phyloP scores from a whole-genome alignment of 2,329 filamentous ascomycete genomes.

The Thelonectria rubi region DNA sequence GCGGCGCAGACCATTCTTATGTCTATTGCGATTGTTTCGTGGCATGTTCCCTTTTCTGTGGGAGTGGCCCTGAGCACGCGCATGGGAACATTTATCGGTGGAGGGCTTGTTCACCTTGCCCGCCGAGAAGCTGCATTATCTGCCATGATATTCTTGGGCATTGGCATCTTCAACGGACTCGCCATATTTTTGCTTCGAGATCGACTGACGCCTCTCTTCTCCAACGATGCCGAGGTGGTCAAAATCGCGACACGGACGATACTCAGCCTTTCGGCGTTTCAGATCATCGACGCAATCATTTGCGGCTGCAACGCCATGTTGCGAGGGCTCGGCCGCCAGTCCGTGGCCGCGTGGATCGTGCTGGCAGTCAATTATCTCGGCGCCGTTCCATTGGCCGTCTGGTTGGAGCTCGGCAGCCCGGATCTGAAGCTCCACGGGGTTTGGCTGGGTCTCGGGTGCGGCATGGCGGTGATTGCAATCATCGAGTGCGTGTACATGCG shows the following conservation, averaged over 20 bases:
- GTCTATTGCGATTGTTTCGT: constrained; percentile 52
- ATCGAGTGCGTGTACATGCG: constrained; percentile 39
- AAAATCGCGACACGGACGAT: constrained; percentile 13
- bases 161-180: constrained; percentile 48
- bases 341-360: constrained; percentile 49
- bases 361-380: constrained; percentile 49
- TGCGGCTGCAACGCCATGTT: constrained; percentile 50
- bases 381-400: constrained; percentile 51
- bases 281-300: constrained; percentile 27
- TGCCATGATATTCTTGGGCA: constrained; percentile 43
- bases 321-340: constrained; percentile 51
- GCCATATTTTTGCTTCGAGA: constrained; percentile 26
- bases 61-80: constrained; percentile 55
- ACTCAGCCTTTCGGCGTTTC: constrained; percentile 16
- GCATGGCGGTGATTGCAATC: constrained; percentile 38
- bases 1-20: constrained; percentile 54
- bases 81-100: constrained; percentile 54
- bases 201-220: constrained; percentile 15
- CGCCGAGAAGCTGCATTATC: constrained; percentile 47
- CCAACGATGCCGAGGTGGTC: constrained; percentile 11
- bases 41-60: constrained; percentile 55
- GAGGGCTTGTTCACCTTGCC: constrained; percentile 44
- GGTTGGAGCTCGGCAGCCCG: constrained; percentile 47
- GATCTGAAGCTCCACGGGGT: constrained; percentile 37
- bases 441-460: constrained; percentile 38